phyloP scores from a whole-genome alignment of 768 basidiomycete genomes.

The Suillus subluteus region DNA sequence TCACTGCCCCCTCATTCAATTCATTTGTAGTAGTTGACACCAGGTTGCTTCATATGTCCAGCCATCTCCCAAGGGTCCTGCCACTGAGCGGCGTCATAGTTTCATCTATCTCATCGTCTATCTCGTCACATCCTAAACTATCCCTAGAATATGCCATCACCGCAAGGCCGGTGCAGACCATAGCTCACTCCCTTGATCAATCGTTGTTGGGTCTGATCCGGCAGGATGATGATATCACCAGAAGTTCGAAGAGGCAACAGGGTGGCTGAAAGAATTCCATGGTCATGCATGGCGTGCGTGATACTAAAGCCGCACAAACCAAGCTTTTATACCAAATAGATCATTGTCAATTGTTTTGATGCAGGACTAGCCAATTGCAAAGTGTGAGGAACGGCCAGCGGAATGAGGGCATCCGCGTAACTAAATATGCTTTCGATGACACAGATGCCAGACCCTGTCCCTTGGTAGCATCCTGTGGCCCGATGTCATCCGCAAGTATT shows the following conservation, averaged over 20 bases:
- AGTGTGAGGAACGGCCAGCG: conserved; percentile 1
- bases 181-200: not conserved
- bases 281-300: not conserved
- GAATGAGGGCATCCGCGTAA: conserved; percentile 13
- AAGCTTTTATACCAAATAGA: not conserved
- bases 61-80: conserved; percentile 2
- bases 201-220: conserved; percentile 4
- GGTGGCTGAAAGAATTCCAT: not conserved
- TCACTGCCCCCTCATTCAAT: conserved; percentile 5
- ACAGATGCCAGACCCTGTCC: conserved; percentile 1
- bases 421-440: conserved; percentile 8
- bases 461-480: conserved; percentile 4
- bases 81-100: conserved; percentile 7
- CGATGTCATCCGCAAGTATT: conserved; percentile 2
- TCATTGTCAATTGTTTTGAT: not conserved
- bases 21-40: not conserved
- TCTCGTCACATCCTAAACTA: conserved; percentile 6
- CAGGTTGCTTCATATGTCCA: not conserved
- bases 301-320: not conserved
- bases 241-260: not conserved
- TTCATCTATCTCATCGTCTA: conserved; percentile 9
- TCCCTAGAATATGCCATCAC: conserved; percentile 4
- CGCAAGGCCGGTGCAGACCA: not conserved
- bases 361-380: not conserved
- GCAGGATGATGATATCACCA: conserved; percentile 1